phyloP scores from a whole-genome alignment of 1,284 basidiomycete species.

The Melampsora americana region DNA sequence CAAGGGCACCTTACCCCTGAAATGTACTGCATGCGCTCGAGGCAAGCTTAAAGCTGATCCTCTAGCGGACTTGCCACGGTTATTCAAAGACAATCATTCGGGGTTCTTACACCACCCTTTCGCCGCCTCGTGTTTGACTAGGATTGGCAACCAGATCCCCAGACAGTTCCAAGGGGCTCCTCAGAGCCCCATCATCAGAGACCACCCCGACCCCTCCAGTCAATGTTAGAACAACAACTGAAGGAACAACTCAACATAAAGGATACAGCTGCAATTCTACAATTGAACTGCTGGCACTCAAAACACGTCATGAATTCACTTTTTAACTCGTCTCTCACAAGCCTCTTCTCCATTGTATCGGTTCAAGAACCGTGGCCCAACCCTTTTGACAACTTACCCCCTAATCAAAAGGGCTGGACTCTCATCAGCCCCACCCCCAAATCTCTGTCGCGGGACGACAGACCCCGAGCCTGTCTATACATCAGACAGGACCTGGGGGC shows the following conservation, averaged over 20 bases:
- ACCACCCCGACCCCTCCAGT: neutral
- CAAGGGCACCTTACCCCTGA: neutral
- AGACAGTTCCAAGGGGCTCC: too few relatives aligned
- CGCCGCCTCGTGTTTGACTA: neutral
- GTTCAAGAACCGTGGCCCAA: slow-evolving; percentile 12
- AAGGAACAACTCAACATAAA: neutral
- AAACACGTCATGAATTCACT: neutral
- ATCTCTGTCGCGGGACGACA: neutral
- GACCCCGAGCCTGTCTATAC: neutral
- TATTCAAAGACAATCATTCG: neutral
- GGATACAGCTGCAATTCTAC: neutral
- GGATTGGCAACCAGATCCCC: neutral
- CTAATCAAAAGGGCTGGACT: neutral
- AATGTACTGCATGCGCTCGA: neutral
- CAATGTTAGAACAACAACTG: slow-evolving; percentile 1
- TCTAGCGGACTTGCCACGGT: neutral
- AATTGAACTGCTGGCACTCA: neutral
- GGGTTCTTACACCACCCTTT: neutral
- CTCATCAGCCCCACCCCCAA: neutral
- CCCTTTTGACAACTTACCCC: neutral
- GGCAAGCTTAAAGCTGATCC: neutral
- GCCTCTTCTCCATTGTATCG: neutral
- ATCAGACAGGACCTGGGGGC: neutral
- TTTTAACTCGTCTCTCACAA: neutral
- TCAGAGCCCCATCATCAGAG: neutral